Percentiles rank a stretch among this genome's conserved stretches.
These are phyloP conservation scores for Venturia asperata DNA, from an alignment of 2,329 filamentous ascomycete genomes.

Conservation along the genomic window DNA sequence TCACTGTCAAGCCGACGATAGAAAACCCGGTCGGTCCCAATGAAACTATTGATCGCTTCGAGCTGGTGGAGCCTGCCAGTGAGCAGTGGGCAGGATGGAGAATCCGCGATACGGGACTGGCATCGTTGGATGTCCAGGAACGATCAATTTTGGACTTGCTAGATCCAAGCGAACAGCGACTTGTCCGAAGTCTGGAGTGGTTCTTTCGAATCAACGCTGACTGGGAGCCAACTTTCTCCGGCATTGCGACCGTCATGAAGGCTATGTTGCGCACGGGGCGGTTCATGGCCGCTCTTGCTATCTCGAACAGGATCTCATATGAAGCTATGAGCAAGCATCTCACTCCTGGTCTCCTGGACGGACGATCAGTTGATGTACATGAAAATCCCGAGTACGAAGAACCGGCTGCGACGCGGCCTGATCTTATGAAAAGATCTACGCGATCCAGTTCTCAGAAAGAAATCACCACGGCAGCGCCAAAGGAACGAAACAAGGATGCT, in stretches of 20 bases:
- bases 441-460: conserved; percentile 14
- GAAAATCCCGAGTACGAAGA: conserved; percentile 26
- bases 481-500: conserved; percentile 23
- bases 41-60: conserved; percentile 30
- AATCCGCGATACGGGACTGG: conserved; percentile 36
- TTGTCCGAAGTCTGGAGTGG: conserved; percentile 82
- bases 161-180: conserved; percentile 57
- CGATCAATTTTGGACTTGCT: conserved; percentile 47
- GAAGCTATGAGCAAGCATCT: conserved; percentile 37
- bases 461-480: background rate
- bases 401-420: conserved; percentile 22
- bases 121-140: background rate
- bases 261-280: conserved; percentile 59
- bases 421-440: conserved; percentile 19
- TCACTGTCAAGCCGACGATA: background rate
- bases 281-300: conserved; percentile 48
- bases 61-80: conserved; percentile 47
- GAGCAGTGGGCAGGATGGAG: conserved; percentile 50
- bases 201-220: conserved; percentile 65
- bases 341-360: conserved; percentile 34
- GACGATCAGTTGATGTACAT: conserved; percentile 27
- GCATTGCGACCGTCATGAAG: conserved; percentile 68
- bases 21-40: conserved; percentile 27
- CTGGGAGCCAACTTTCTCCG: conserved; percentile 62
- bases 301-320: conserved; percentile 46